Evolutionary conservation across 1,139 yeast genomes (phyloP).

Genomic region (Lodderomyces pseudojiufengensis): DNA sequence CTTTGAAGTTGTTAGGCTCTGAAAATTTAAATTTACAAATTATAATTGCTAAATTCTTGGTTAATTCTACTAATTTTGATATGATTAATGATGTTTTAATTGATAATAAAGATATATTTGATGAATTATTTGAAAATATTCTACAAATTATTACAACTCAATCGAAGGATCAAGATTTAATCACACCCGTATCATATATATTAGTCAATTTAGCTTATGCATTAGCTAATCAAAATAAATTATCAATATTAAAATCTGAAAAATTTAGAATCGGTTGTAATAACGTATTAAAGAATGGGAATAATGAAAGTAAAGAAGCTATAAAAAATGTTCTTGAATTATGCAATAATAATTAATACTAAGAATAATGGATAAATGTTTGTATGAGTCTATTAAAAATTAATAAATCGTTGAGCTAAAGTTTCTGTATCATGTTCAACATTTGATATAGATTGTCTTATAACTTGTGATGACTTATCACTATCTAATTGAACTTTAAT

Average conservation of each 20-base stretch:
- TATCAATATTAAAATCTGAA: neutral
- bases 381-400: slow-evolving; percentile 28
- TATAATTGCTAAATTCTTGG: slow-evolving; percentile 44
- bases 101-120: slow-evolving; percentile 20
- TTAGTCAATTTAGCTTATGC: slow-evolving; percentile 29
- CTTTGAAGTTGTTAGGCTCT: slow-evolving; percentile 41
- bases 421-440: slow-evolving; percentile 30
- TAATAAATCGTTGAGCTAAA: slow-evolving; percentile 39
- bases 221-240: slow-evolving; percentile 14
- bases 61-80: slow-evolving; percentile 48
- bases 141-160: slow-evolving; percentile 28
- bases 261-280: slow-evolving; percentile 20
- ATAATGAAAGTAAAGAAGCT: slow-evolving; percentile 18
- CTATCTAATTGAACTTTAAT: slow-evolving; percentile 53
- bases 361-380: slow-evolving; percentile 2
- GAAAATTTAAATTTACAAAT: slow-evolving; percentile 35
- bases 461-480: slow-evolving; percentile 34
- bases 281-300: slow-evolving; percentile 12
- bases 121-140: slow-evolving; percentile 22
- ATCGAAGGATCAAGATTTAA: slow-evolving; percentile 25
- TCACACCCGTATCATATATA: slow-evolving; percentile 34
- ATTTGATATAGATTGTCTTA: slow-evolving; percentile 27
- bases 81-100: slow-evolving; percentile 37
- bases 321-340: slow-evolving; percentile 20
- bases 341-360: slow-evolving; percentile 10